phyloP scores from a whole-genome alignment of 2,329 filamentous ascomycete genomes.

The Scedosporium dehoogii region DNA sequence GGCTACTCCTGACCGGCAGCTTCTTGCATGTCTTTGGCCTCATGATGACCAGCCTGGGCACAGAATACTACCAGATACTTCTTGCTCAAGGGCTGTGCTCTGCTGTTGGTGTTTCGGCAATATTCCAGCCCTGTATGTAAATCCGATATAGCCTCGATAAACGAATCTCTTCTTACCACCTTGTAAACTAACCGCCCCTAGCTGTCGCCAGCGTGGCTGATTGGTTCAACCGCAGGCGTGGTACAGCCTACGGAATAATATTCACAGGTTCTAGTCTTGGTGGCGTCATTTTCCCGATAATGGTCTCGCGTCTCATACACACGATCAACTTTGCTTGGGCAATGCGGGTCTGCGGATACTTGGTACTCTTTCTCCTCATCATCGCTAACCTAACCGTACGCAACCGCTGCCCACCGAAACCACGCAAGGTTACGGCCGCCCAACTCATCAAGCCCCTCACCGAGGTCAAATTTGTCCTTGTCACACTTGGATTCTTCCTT shows the following conservation, averaged over 20 bases:
- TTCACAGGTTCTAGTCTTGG: slow-evolving; percentile 20
- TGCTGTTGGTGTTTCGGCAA: slow-evolving; percentile 24
- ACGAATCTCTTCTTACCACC: background rate
- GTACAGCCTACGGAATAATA: slow-evolving; percentile 17
- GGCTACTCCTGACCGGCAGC: slow-evolving; percentile 39
- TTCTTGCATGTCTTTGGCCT: slow-evolving; percentile 49
- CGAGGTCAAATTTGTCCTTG: slow-evolving; percentile 20
- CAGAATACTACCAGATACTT: slow-evolving; percentile 29
- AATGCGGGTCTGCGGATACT: slow-evolving; percentile 21
- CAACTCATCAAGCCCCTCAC: slow-evolving; percentile 19
- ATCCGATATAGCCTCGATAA: no score
- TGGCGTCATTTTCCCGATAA: slow-evolving; percentile 23
- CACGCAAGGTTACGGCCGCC: slow-evolving; percentile 14
- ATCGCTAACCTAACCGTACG: slow-evolving; percentile 19
- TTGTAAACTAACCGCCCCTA: background rate
- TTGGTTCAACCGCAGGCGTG: slow-evolving; percentile 16
- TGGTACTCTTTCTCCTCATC: slow-evolving; percentile 20
- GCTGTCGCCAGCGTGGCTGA: background rate
- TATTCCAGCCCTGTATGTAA: slow-evolving; percentile 21
- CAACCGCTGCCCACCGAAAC: slow-evolving; percentile 10
- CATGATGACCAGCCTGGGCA: slow-evolving; percentile 50
- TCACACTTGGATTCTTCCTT: slow-evolving; percentile 21
- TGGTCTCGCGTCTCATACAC: slow-evolving; percentile 19
- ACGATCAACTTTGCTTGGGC: slow-evolving; percentile 21
- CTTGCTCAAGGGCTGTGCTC: slow-evolving; percentile 27